These are phyloP conservation scores for Sindora glabra DNA, from an alignment of 306 rosid genomes.

Conservation along the genomic window DNA sequence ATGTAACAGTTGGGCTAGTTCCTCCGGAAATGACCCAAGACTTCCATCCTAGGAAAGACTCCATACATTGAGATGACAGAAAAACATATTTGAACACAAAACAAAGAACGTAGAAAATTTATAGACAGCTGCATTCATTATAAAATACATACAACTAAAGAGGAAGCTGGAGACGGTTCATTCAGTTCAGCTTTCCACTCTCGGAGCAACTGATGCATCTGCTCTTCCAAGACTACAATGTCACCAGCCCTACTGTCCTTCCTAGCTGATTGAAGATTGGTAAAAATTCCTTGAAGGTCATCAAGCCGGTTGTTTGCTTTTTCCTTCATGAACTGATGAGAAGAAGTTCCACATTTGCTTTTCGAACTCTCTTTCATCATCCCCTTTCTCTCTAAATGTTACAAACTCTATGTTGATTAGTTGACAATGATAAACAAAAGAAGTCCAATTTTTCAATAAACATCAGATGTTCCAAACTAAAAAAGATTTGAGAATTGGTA, in stretches of 20 bases:
- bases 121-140: background rate
- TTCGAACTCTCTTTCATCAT: slow-evolving; percentile 54
- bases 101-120: background rate
- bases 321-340: slow-evolving; percentile 67
- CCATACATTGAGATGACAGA: slow-evolving; percentile 19
- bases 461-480: no score
- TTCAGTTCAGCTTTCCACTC: slow-evolving; percentile 89
- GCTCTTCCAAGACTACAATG: slow-evolving; percentile 62
- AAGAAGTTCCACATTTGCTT: slow-evolving; percentile 57
- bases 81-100: slow-evolving; percentile 7
- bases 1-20: slow-evolving; percentile 65
- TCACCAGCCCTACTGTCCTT: slow-evolving; percentile 68
- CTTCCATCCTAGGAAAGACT: slow-evolving; percentile 59
- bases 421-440: no score
- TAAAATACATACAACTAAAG: slow-evolving; percentile 35
- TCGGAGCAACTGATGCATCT: slow-evolving; percentile 81
- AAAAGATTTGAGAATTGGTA: no score
- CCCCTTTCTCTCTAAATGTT: slow-evolving; percentile 11
- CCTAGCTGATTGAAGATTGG: slow-evolving; percentile 72
- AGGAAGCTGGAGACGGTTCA: slow-evolving; percentile 73
- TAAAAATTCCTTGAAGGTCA: slow-evolving; percentile 72
- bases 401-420: background rate
- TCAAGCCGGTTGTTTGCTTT: slow-evolving; percentile 74
- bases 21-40: slow-evolving; percentile 69
- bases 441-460: no score